Evolutionary conservation across 345 rosid species (phyloP).

Genomic region (Acer saccharum): DNA sequence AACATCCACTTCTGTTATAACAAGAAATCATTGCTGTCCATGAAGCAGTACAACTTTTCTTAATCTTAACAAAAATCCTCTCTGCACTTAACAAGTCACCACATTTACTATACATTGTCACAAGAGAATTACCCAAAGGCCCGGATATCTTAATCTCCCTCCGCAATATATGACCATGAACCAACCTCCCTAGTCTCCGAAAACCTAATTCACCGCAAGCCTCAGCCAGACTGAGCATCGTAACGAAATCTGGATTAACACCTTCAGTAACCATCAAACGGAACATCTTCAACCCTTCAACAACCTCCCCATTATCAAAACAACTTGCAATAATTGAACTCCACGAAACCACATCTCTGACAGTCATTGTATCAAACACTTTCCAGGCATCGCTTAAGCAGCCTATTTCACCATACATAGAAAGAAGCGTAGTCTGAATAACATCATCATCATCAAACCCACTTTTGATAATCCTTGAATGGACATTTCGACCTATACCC

Average conservation of each 20-base stretch:
- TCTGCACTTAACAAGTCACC: constrained; percentile 67
- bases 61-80: constrained; percentile 40
- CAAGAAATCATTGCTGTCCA: constrained; percentile 84
- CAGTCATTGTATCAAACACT: constrained; percentile 61
- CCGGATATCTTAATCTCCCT: constrained; percentile 40
- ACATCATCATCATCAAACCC: constrained; percentile 62
- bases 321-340: constrained; percentile 60
- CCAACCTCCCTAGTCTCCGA: constrained; percentile 46
- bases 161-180: constrained; percentile 48
- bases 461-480: constrained; percentile 63
- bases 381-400: constrained; percentile 48
- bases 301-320: constrained; percentile 48
- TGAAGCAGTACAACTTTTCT: constrained; percentile 37
- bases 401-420: constrained; percentile 61
- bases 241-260: constrained; percentile 51
- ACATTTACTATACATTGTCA: constrained; percentile 72
- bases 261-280: constrained; percentile 45
- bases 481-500: constrained; percentile 50
- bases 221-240: constrained; percentile 55
- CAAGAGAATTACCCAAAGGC: constrained; percentile 49
- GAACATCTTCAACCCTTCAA: constrained; percentile 49
- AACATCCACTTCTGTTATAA: constrained; percentile 55
- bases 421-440: constrained; percentile 62
- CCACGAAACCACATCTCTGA: constrained; percentile 67
- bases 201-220: constrained; percentile 55